These are phyloP conservation scores for Anacardium occidentale DNA, from an alignment of 345 rosid species.

Conservation along the genomic window DNA sequence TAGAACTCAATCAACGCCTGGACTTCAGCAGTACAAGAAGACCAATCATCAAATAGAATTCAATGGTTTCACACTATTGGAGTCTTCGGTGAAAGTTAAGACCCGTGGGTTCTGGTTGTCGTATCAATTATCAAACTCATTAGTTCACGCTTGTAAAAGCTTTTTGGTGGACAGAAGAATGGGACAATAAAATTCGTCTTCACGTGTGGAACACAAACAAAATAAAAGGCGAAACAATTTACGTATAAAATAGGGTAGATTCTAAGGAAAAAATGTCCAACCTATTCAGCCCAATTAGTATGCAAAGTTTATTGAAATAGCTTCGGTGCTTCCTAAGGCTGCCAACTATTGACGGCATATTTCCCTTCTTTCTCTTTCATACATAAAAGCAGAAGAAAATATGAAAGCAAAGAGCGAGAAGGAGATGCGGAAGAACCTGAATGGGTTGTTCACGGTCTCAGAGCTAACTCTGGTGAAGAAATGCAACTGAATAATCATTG, in stretches of 20 bases:
- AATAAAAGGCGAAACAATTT: too few species aligned
- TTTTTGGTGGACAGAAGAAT: slow-evolving; percentile 2
- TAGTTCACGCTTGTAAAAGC: not conserved
- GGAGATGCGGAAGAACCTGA: slow-evolving; percentile 35
- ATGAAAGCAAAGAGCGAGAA: not conserved
- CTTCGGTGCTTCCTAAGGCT: too few species aligned
- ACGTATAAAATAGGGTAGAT: too few species aligned
- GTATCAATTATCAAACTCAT: not conserved
- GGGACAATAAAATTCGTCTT: slow-evolving; percentile 8
- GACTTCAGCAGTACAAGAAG: not conserved
- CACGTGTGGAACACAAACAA: not conserved
- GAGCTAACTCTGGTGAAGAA: slow-evolving; percentile 14
- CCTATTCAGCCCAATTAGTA: not conserved
- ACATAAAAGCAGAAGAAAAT: not conserved
- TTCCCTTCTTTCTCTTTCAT: slow-evolving; percentile 7
- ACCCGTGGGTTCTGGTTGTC: not conserved
- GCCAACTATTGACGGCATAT: not conserved
- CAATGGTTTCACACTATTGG: not conserved
- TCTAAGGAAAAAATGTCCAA: not conserved
- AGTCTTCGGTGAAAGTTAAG: too few species aligned
- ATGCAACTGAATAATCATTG: not conserved
- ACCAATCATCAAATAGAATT: not conserved
- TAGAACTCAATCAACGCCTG: not conserved
- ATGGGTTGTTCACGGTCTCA: slow-evolving; percentile 15
- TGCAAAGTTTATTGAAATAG: too few species aligned